phyloP scores from a whole-genome alignment of 75 land plant genomes.

The Larix kaempferi region DNA sequence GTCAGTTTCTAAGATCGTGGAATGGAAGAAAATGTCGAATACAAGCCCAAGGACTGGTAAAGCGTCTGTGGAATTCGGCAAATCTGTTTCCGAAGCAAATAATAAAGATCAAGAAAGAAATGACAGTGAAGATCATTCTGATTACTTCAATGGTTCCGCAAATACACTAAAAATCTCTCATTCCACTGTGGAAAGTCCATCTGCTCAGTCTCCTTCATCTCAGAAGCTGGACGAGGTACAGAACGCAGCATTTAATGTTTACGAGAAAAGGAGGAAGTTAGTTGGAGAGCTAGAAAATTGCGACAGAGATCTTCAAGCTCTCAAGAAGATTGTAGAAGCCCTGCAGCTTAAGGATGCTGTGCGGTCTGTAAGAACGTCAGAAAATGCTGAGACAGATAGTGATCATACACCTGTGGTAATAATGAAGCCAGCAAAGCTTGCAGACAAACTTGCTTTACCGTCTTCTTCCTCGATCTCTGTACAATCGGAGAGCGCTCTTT shows the following conservation, averaged over 20 bases:
- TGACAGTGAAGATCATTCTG: background rate
- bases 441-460: background rate
- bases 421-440: background rate
- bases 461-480: background rate
- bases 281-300: background rate
- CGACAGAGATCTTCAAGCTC: conserved; percentile 6
- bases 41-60: background rate
- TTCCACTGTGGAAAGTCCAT: background rate
- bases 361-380: too few relatives aligned
- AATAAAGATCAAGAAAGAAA: background rate
- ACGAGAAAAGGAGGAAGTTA: background rate
- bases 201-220: background rate
- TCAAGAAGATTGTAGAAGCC: background rate
- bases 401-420: too few relatives aligned
- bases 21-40: background rate
- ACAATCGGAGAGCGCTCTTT: background rate
- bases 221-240: background rate
- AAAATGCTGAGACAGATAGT: too few relatives aligned
- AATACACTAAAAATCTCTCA: background rate
- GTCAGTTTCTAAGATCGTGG: too few relatives aligned
- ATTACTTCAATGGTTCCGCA: background rate
- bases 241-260: background rate
- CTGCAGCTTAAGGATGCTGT: background rate
- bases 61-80: background rate
- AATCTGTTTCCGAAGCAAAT: background rate